These are phyloP conservation scores for Oryza longistaminata DNA, from an alignment of 176 grass and related monocot genomes.

Conservation along the genomic window DNA sequence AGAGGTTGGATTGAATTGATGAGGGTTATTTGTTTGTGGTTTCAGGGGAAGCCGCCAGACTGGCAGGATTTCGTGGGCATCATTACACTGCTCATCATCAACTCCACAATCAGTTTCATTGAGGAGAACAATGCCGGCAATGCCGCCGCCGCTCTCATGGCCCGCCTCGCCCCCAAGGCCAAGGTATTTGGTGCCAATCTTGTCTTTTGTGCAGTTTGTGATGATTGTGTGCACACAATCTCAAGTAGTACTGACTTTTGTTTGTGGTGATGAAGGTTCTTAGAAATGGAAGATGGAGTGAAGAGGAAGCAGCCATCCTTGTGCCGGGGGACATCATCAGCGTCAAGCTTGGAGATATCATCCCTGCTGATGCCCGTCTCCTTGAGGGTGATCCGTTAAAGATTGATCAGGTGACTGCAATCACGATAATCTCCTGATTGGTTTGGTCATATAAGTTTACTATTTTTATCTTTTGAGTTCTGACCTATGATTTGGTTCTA, in stretches of 20 bases:
- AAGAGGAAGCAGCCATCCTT: conserved; percentile 59
- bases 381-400: conserved; percentile 75
- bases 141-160: conserved; percentile 84
- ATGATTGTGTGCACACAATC: neutral
- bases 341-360: conserved; percentile 73
- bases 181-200: conserved; percentile 54
- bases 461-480: neutral
- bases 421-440: neutral
- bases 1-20: neutral
- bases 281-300: conserved; percentile 73
- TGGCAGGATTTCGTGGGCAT: conserved; percentile 94
- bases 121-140: conserved; percentile 96
- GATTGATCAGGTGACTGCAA: conserved; percentile 65
- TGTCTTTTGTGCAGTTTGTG: neutral
- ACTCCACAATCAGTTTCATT: conserved; percentile 88
- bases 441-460: neutral
- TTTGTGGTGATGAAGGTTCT: conserved; percentile 58
- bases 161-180: conserved; percentile 79
- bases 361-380: conserved; percentile 69
- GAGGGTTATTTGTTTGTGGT: neutral
- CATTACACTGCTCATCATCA: conserved; percentile 83
- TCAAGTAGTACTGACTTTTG: neutral
- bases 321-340: conserved; percentile 74
- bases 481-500: conserved; percentile 22
- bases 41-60: conserved; percentile 83